These are phyloP conservation scores for Coemansia sp. DNA, from an alignment of 192 early-diverging fungal species.

Conservation along the genomic window DNA sequence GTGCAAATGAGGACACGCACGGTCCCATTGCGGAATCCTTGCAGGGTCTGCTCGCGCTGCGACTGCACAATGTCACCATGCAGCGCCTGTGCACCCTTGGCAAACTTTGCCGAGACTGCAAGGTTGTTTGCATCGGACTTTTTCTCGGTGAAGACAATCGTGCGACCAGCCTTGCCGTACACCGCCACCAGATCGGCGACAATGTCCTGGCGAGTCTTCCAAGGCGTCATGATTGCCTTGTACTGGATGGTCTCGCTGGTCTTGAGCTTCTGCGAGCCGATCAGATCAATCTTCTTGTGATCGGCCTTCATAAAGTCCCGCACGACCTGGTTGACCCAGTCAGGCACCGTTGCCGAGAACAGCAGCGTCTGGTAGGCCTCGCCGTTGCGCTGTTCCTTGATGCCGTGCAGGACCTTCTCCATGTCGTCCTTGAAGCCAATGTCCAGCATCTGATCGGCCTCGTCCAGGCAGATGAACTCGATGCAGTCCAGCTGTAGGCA, in stretches of 20 bases:
- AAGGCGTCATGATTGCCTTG: conserved; percentile 82
- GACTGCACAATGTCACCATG: conserved; percentile 85
- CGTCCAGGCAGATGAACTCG: conserved; percentile 88
- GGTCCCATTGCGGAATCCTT: conserved; percentile 91
- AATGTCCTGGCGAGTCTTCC: conserved; percentile 87
- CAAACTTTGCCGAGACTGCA: conserved; percentile 76
- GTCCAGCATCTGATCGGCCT: conserved; percentile 95
- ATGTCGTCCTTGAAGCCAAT: conserved; percentile 95
- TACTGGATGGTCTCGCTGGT: conserved; percentile 88
- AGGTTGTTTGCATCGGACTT: conserved; percentile 87
- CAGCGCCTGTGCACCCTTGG: conserved; percentile 86
- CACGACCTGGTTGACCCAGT: conserved; percentile 72
- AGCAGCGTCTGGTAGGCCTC: conserved; percentile 81
- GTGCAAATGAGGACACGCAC: conserved; percentile 92
- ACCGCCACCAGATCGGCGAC: conserved; percentile 93
- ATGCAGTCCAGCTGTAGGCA: conserved; percentile 68
- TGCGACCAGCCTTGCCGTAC: conserved; percentile 80
- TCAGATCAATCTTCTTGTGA: conserved; percentile 79
- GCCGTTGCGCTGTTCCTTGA: conserved; percentile 76
- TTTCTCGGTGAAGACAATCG: conserved; percentile 95
- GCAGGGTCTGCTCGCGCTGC: conserved; percentile 91
- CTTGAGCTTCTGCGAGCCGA: conserved; percentile 86
- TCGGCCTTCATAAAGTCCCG: conserved; percentile 66
- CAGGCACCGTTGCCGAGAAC: conserved; percentile 94
- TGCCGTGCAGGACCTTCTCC: conserved; percentile 83